Evolutionary conservation across 805 yeast species (phyloP).

Genomic region (Schwanniomyces yamadae): DNA sequence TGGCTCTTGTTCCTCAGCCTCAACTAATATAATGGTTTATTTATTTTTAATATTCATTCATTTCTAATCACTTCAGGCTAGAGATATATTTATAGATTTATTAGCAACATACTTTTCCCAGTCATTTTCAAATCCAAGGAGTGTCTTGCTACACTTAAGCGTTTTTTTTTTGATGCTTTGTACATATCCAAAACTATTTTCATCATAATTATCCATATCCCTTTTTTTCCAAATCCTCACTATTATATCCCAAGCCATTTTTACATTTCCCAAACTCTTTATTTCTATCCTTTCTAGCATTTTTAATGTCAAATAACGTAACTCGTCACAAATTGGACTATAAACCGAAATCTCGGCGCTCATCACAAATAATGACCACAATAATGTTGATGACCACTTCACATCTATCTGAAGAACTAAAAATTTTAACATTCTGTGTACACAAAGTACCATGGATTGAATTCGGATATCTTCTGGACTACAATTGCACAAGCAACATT

Average conservation of each 20-base stretch:
- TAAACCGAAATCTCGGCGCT: constrained; percentile 24
- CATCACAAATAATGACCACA: constrained; percentile 29
- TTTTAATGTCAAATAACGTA: constrained; percentile 23
- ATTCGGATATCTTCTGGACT: constrained; percentile 21
- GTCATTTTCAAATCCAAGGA: constrained; percentile 23
- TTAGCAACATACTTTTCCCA: constrained; percentile 33
- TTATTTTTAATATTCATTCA: too few species aligned
- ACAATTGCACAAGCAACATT: constrained; percentile 25
- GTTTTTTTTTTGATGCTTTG: constrained; percentile 4
- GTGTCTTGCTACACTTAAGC: not conserved
- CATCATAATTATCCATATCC: constrained; percentile 22
- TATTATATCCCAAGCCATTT: constrained; percentile 20
- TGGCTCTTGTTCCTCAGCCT: too few species aligned
- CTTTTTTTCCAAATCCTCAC: constrained; percentile 28
- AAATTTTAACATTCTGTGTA: constrained; percentile 20
- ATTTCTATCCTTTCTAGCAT: constrained; percentile 23
- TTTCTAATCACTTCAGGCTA: too few species aligned
- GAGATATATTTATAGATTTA: constrained; percentile 21
- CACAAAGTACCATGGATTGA: constrained; percentile 13
- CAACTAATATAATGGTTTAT: too few species aligned
- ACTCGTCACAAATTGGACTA: constrained; percentile 23
- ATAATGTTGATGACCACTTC: constrained; percentile 29
- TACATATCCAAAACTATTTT: constrained; percentile 15
- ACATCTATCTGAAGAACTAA: constrained; percentile 25
- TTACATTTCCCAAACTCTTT: constrained; percentile 28